Base-by-base conservation (phyloP, 2,329 filamentous ascomycete species). In the Endoconidiophora polonica region DNA sequence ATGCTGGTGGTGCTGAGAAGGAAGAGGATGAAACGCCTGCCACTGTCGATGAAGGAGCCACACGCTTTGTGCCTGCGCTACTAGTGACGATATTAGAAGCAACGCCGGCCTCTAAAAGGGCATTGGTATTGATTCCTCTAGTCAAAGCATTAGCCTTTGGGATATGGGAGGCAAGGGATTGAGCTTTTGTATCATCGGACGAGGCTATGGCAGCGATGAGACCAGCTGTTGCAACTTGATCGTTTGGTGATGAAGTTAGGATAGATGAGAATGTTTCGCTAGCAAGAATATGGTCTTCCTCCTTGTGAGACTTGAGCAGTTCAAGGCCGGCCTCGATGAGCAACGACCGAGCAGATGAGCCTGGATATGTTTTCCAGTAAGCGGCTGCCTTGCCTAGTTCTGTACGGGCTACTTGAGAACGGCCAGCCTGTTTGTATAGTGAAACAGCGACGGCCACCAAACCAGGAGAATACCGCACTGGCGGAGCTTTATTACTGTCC, bases 191-290 rank as follows among this genome's bases (percentile, higher is more conserved):
- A 1, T 74, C 71, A 54, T 82, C 71, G 1, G 67, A 69, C 2
- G 76, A 76, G 24, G 84, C 82, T 57, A 84, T 77, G 7, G 87
- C 81, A 2, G 91, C 91, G 5, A 96, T 76, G n/a, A 91, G 77
- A 1, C 91, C 91, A 6, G 87, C 87, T 14, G 78, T 75, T 1
- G 84, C 80, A 49, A 82, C 72, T 29, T 72, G 73, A 57, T 94
- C 85, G 38, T 68, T 68, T n/a, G 73, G 68, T 40, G 86, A 73
- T 52, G 78, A 71, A 2, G 74, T 65, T 55, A 82, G 75, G 10
- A 96, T 72, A 44, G 74, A 74, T 47, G 76, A 72, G 64, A 96
- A 96, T 5, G 91, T 81, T n/a, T 83, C 74, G 2, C 79, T 79
- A 0, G 91, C 88, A 0, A 77, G 69, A 12, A 72, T 63, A 23